These are phyloP conservation scores for Epicoccum nigrum DNA, from an alignment of 2,329 filamentous ascomycete genomes.

Conservation along the genomic window DNA sequence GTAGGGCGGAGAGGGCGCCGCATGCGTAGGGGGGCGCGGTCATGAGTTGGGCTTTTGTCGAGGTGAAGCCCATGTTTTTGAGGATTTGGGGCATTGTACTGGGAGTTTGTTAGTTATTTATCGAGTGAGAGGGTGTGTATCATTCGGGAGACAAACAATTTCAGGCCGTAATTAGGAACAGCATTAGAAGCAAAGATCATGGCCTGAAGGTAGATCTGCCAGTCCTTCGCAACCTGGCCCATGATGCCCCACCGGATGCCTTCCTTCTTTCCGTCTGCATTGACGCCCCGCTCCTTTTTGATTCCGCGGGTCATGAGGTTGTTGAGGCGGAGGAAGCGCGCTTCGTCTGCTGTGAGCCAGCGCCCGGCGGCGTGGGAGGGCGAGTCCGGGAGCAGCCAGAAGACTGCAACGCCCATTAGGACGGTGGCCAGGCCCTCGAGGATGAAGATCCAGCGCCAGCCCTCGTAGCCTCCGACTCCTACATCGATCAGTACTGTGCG, in stretches of 20 bases:
- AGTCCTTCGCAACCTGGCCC: constrained; percentile 53
- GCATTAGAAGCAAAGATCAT: constrained; percentile 45
- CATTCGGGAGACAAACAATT: constrained; percentile 26
- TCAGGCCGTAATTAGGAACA: constrained; percentile 46
- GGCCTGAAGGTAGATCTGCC: constrained; percentile 55
- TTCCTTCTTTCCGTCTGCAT: constrained; percentile 24
- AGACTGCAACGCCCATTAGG: constrained; percentile 16
- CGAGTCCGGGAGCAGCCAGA: constrained; percentile 22
- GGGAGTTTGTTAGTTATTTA: neutral
- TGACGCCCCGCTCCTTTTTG: constrained; percentile 14
- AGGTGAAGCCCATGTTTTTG: constrained; percentile 31
- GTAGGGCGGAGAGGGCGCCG: constrained; percentile 28
- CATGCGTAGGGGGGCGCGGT: constrained; percentile 31
- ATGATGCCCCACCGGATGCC: constrained; percentile 22
- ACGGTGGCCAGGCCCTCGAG: constrained; percentile 22
- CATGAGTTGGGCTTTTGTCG: constrained; percentile 33
- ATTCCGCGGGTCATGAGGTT: constrained; percentile 24
- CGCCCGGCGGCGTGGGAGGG: constrained; percentile 26
- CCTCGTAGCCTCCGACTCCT: constrained; percentile 47
- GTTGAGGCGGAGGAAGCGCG: constrained; percentile 15
- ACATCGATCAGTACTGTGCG: neutral
- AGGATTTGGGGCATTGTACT: constrained; percentile 20
- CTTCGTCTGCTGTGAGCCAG: constrained; percentile 36
- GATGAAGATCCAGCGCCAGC: constrained; percentile 37
- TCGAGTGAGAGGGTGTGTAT: neutral